phyloP scores from a whole-genome alignment of 345 rosid genomes.

The Noccaea bulbosa region DNA sequence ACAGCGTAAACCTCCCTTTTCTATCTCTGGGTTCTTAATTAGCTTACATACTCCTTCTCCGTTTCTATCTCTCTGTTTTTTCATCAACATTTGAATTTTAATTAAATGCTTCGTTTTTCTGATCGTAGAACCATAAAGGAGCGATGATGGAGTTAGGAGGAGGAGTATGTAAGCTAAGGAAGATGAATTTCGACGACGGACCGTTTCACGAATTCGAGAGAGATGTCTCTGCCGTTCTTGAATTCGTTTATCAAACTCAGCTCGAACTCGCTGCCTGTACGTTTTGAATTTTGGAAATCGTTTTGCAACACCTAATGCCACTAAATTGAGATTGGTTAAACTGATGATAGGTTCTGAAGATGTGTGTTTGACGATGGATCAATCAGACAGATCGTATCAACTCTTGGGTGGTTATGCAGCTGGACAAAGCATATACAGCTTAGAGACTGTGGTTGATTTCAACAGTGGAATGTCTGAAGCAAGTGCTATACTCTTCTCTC shows the following conservation, averaged over 20 bases:
- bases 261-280: conserved; percentile 92
- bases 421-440: conserved; percentile 65
- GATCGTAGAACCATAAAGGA: conserved; percentile 85
- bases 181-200: conserved; percentile 71
- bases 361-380: conserved; percentile 76
- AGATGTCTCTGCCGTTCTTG: conserved; percentile 70
- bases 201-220: conserved; percentile 75
- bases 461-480: conserved; percentile 40
- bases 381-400: conserved; percentile 81
- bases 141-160: conserved; percentile 98
- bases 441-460: conserved; percentile 48
- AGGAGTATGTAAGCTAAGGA: conserved; percentile 81
- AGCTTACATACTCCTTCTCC: no score
- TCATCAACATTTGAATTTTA: neutral
- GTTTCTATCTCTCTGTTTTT: neutral
- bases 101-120: neutral
- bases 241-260: conserved; percentile 82
- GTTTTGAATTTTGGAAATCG: no score
- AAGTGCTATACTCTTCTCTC: conserved; percentile 53
- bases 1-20: conserved; percentile 50
- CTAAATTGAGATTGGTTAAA: neutral
- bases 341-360: conserved; percentile 66
- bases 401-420: conserved; percentile 86
- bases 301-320: no score
- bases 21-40: no score